Conservation (phyloP, 768 basidiomycete species). For the Boletus reticuloceps region DNA sequence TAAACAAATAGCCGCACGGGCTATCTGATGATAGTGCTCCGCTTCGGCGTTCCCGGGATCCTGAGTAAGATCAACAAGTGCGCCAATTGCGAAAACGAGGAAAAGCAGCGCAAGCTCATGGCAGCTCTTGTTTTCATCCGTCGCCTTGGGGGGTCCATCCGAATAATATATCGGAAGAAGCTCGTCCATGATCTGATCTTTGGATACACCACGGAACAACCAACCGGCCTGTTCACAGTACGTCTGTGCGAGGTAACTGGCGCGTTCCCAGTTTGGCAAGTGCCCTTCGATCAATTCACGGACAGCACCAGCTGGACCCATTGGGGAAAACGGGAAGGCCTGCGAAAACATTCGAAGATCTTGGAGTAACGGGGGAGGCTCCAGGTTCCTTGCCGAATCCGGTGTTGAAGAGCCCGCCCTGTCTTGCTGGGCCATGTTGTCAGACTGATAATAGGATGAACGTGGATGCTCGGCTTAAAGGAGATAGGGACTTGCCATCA, state of each 20-base stretch:
- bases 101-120: constrained; percentile 52
- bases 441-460: constrained; percentile 23
- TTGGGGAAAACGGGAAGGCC: constrained; percentile 63
- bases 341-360: constrained; percentile 49
- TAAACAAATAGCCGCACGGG: constrained; percentile 61
- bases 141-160: constrained; percentile 13
- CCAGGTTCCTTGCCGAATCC: constrained; percentile 27
- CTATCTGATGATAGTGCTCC: constrained; percentile 66
- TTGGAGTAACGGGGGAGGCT: constrained; percentile 30
- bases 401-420: constrained; percentile 19
- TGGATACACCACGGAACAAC: constrained; percentile 49
- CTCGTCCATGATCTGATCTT: constrained; percentile 43
- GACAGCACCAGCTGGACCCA: constrained; percentile 46
- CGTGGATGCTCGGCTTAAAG: not conserved
- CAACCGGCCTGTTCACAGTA: constrained; percentile 51
- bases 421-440: constrained; percentile 17
- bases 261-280: constrained; percentile 53
- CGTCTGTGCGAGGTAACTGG: constrained; percentile 40
- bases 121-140: constrained; percentile 41
- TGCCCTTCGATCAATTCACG: constrained; percentile 50
- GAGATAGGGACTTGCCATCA: constrained; percentile 27
- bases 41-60: constrained; percentile 38
- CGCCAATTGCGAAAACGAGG: constrained; percentile 51
- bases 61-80: constrained; percentile 40
- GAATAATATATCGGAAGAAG: constrained; percentile 42